A percentile compares a stretch with the other conserved stretches of the same genome.
phyloP scores from a whole-genome alignment of 495 filamentous ascomycete species.

The Aspergillus homomorphus region DNA sequence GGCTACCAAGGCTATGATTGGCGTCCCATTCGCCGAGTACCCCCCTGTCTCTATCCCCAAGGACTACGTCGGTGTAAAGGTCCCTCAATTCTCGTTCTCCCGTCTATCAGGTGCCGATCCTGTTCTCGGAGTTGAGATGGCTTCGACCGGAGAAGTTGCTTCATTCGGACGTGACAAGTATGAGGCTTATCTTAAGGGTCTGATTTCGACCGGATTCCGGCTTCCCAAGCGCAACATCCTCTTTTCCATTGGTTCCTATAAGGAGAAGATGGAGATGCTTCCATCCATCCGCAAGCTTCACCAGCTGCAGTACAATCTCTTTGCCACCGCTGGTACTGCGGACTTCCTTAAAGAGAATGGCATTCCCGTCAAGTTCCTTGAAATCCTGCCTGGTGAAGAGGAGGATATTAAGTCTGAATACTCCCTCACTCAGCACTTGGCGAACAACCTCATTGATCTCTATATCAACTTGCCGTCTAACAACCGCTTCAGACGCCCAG shows the following conservation, averaged over 20 bases:
- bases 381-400: conserved; percentile 67
- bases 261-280: conserved; percentile 96
- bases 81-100: conserved; percentile 98
- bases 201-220: conserved; percentile 93
- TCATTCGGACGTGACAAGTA: conserved; percentile 95
- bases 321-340: conserved; percentile 91
- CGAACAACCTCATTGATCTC: conserved; percentile 94
- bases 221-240: conserved; percentile 94
- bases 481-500: conserved; percentile 91
- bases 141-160: conserved; percentile 95
- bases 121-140: conserved; percentile 97
- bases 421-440: conserved; percentile 89
- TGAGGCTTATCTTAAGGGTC: conserved; percentile 93
- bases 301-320: conserved; percentile 87
- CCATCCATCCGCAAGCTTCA: conserved; percentile 87
- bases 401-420: conserved; percentile 91
- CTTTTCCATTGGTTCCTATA: conserved; percentile 92
- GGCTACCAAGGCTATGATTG: conserved; percentile 97
- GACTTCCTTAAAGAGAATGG: conserved; percentile 92
- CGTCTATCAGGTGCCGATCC: conserved; percentile 93
- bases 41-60: conserved; percentile 69
- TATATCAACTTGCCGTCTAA: conserved; percentile 99
- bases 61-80: conserved; percentile 93
- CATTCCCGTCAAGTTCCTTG: conserved; percentile 85
- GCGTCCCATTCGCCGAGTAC: conserved; percentile 75